A percentile compares a stretch with the other conserved stretches of the same genome.
These are phyloP conservation scores for Marchantia polymorpha DNA, from an alignment of 225 moss, liverwort and hornwort genomes.

Conservation along the genomic window DNA sequence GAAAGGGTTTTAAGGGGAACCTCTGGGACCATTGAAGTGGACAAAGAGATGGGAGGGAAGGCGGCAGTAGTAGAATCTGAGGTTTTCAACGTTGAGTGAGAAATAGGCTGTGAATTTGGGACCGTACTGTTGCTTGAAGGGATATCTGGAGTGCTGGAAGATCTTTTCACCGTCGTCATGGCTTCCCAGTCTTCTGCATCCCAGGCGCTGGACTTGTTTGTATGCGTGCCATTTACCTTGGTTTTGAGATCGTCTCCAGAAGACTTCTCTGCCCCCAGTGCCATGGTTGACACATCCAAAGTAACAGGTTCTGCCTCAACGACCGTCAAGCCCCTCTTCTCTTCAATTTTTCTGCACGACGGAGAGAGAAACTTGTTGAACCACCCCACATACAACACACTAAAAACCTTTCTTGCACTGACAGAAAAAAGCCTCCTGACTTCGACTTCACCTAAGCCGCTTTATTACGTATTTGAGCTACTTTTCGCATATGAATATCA, in stretches of 20 bases:
- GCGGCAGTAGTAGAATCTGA: constrained; percentile 35
- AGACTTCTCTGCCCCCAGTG: constrained; percentile 50
- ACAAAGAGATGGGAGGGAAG: constrained; percentile 39
- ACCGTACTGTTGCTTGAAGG: constrained; percentile 9
- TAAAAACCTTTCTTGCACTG: not conserved
- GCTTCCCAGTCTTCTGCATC: constrained; percentile 81
- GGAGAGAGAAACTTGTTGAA: not conserved
- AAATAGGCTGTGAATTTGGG: constrained; percentile 1
- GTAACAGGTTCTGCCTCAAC: constrained; percentile 89
- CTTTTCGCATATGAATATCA: not conserved
- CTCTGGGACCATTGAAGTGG: constrained; percentile 38
- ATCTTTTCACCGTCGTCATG: constrained; percentile 46
- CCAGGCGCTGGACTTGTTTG: constrained; percentile 47
- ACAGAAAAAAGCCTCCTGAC: not conserved
- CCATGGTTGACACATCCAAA: constrained; percentile 83
- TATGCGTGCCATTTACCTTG: constrained; percentile 53
- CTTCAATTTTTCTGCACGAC: constrained; percentile 80
- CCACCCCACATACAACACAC: not conserved
- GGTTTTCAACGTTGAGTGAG: constrained; percentile 14
- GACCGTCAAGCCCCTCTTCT: constrained; percentile 85
- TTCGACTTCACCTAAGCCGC: not conserved
- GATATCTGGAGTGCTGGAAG: constrained; percentile 29
- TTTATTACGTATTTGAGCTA: too few species aligned
- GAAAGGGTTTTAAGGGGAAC: constrained; percentile 25
- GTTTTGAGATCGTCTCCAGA: constrained; percentile 51